These are phyloP conservation scores for Graphilbum fragrans DNA, from an alignment of 2,329 filamentous ascomycete species.

Conservation along the genomic window DNA sequence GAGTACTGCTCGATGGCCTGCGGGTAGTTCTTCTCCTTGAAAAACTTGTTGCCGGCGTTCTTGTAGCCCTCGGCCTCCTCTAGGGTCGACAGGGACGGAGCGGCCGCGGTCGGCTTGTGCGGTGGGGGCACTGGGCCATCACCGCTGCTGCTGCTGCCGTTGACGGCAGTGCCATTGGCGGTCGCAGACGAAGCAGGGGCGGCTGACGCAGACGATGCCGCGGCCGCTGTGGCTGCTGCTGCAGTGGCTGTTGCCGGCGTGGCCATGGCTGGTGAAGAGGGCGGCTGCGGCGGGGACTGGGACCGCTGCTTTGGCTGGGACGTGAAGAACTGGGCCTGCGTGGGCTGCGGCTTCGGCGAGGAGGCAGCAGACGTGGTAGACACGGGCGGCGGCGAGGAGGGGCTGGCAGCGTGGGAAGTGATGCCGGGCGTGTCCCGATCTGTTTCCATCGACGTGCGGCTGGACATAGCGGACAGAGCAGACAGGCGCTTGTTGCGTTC, in stretches of 20 bases:
- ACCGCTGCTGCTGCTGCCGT: constrained; percentile 23
- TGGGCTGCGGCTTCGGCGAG: constrained; percentile 9
- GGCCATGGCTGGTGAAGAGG: constrained; percentile 9
- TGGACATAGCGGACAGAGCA: constrained; percentile 50
- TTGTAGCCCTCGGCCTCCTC: constrained; percentile 90
- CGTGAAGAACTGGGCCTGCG: neutral
- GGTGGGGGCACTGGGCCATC: constrained; percentile 52
- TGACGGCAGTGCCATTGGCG: constrained; percentile 29
- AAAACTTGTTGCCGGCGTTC: constrained; percentile 86
- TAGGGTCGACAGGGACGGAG: constrained; percentile 37
- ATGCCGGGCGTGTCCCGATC: constrained; percentile 50
- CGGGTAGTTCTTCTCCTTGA: constrained; percentile 84
- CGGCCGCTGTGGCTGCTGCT: constrained; percentile 17
- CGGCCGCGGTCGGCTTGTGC: constrained; percentile 53
- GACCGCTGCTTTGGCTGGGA: constrained; percentile 12
- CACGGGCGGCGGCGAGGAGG: constrained; percentile 40
- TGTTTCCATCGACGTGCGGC: constrained; percentile 61
- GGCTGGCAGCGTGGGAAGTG: constrained; percentile 17
- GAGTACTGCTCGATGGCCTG: constrained; percentile 88
- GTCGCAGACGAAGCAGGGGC: neutral
- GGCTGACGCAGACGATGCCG: neutral
- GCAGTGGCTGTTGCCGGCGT: constrained; percentile 13
- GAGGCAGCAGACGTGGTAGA: constrained; percentile 10
- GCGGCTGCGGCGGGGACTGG: constrained; percentile 20
- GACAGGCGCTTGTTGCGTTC: constrained; percentile 71